These are phyloP conservation scores for Stipa capillata DNA, from an alignment of 176 grass and related monocot genomes.

Conservation along the genomic window DNA sequence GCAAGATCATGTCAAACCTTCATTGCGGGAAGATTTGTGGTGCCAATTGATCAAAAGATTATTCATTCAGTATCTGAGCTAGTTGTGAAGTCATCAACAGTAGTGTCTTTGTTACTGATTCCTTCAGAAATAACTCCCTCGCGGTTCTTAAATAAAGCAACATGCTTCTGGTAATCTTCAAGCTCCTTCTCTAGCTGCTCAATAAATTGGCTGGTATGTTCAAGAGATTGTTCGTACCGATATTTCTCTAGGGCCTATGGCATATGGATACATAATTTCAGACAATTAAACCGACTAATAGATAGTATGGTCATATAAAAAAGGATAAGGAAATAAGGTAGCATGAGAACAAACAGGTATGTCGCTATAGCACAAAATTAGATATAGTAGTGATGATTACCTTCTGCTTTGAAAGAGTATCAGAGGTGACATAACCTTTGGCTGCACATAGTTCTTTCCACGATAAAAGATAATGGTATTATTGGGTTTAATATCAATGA, in stretches of 20 bases:
- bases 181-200: conserved; percentile 63
- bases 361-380: background rate
- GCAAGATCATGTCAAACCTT: conserved; percentile 8
- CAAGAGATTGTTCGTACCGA: conserved; percentile 75
- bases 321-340: background rate
- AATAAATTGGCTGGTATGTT: conserved; percentile 69
- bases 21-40: background rate
- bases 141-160: conserved; percentile 51
- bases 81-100: background rate
- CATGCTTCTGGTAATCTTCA: conserved; percentile 69
- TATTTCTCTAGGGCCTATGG: conserved; percentile 77
- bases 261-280: background rate
- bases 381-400: conserved; percentile 17
- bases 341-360: background rate
- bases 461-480: conserved; percentile 73
- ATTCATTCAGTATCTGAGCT: conserved; percentile 27
- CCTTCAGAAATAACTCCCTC: conserved; percentile 16
- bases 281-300: background rate
- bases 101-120: conserved; percentile 4
- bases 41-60: background rate
- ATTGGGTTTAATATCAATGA: conserved; percentile 60
- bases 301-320: background rate
- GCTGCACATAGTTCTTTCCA: conserved; percentile 72
- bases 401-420: conserved; percentile 75
- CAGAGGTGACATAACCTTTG: conserved; percentile 66